Percentiles rank a stretch among this genome's conserved stretches.
Evolutionary conservation across 176 grass and related monocot genomes (phyloP).

Genomic region (Dendrocalamus sinicus): DNA sequence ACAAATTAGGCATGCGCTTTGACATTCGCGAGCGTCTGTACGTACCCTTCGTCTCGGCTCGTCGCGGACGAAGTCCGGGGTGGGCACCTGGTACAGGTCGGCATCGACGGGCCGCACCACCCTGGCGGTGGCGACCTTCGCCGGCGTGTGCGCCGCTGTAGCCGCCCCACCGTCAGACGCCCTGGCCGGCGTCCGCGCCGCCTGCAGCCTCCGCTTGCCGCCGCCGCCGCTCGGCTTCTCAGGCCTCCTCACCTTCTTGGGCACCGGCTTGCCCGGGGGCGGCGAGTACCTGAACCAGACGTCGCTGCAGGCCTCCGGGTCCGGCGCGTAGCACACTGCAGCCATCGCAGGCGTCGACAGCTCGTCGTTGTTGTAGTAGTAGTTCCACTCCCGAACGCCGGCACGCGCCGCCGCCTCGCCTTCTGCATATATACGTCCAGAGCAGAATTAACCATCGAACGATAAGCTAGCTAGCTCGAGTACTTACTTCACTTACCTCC

Average conservation of each 20-base stretch:
- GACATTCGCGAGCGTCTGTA: not conserved
- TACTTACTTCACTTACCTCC: conserved; percentile 28
- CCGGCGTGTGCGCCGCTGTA: not conserved
- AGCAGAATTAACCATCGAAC: not conserved
- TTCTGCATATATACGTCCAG: not conserved
- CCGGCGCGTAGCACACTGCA: not conserved
- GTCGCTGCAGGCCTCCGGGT: conserved; percentile 45
- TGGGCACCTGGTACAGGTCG: conserved; percentile 51
- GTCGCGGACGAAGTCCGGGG: not conserved
- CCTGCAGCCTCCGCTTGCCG: not conserved
- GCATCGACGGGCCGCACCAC: conserved; percentile 43
- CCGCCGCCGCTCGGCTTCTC: not conserved
- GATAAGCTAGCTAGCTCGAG: not conserved
- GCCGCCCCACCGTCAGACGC: not conserved
- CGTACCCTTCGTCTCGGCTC: conserved; percentile 14
- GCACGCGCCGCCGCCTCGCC: conserved; percentile 36
- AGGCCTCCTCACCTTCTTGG: conserved; percentile 27
- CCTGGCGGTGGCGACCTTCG: not conserved
- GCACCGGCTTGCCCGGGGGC: conserved; percentile 10
- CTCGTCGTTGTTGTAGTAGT: conserved; percentile 12
- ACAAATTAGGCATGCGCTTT: not conserved
- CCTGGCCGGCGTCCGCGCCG: not conserved
- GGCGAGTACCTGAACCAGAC: conserved; percentile 47
- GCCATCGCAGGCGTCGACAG: not conserved
- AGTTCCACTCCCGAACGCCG: conserved; percentile 62